phyloP scores from a whole-genome alignment of 2,329 filamentous ascomycete genomes.

The Lojkania enalia region DNA sequence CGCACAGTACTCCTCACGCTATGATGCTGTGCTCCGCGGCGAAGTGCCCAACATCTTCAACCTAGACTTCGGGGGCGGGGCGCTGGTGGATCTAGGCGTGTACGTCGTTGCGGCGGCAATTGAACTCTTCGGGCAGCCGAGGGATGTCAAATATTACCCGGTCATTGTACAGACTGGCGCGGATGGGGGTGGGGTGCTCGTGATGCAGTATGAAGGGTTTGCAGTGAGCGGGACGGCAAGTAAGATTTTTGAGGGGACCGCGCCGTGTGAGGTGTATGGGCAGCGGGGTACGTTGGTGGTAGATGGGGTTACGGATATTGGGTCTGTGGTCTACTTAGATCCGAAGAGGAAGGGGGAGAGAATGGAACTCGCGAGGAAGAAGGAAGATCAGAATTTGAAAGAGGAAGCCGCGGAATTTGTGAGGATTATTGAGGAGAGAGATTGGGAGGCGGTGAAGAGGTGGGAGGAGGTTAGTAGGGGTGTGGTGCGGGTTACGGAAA shows the following conservation, averaged over 20 bases:
- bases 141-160: conserved; percentile 47
- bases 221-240: conserved; percentile 48
- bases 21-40: conserved; percentile 52
- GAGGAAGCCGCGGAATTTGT: conserved; percentile 54
- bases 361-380: conserved; percentile 45
- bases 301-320: conserved; percentile 52
- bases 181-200: conserved; percentile 51
- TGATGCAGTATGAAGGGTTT: conserved; percentile 51
- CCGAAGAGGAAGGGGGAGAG: conserved; percentile 48
- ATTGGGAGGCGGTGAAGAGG: conserved; percentile 41
- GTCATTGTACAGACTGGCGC: conserved; percentile 50
- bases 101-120: conserved; percentile 54
- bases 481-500: conserved; percentile 49
- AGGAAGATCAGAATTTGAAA: conserved; percentile 50
- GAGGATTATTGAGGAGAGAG: conserved; percentile 46
- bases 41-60: conserved; percentile 55
- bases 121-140: conserved; percentile 52
- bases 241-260: conserved; percentile 51
- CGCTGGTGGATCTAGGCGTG: conserved; percentile 54
- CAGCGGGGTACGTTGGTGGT: conserved; percentile 52
- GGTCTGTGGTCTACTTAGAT: conserved; percentile 46
- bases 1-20: conserved; percentile 51
- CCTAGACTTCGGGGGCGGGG: conserved; percentile 52
- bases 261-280: conserved; percentile 52
- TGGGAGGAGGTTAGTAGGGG: conserved; percentile 48